Percentiles rank a stretch among this genome's conserved stretches.
These are phyloP conservation scores for Trichosanthes cucumerina DNA, from an alignment of 306 rosid genomes.

Conservation along the genomic window DNA sequence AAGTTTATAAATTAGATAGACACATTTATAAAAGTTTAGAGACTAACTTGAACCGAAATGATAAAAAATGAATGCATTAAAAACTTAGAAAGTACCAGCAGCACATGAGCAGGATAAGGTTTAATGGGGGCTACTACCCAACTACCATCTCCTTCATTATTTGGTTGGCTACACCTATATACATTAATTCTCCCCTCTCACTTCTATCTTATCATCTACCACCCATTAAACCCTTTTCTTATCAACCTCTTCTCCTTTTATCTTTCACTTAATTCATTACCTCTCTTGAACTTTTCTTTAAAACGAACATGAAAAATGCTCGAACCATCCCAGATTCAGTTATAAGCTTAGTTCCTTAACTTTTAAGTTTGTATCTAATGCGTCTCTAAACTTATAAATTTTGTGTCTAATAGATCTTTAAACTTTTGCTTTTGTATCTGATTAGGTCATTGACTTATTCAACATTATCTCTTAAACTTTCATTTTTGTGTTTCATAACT, in stretches of 20 bases:
- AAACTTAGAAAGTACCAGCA: background rate
- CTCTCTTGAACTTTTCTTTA: background rate
- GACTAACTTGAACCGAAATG: background rate
- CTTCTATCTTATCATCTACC: slow-evolving; percentile 1
- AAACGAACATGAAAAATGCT: no score
- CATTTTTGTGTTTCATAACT: background rate
- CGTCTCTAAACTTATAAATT: no score
- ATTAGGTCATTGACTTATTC: no score
- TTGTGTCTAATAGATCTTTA: no score
- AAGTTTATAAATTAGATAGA: no score
- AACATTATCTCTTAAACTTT: no score
- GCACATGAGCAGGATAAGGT: background rate
- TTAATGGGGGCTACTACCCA: slow-evolving; percentile 1
- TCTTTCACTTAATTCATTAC: background rate
- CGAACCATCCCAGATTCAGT: no score
- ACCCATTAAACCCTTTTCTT: background rate
- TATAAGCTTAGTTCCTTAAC: no score
- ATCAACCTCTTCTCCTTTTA: background rate
- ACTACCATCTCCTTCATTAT: slow-evolving; percentile 1
- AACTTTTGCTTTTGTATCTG: background rate
- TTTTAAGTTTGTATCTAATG: no score
- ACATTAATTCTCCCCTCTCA: background rate
- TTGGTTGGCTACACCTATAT: background rate
- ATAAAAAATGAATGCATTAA: background rate
- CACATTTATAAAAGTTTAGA: background rate